phyloP scores from a whole-genome alignment of 169 alveolate genomes.

The Amoebophrya sp. region DNA sequence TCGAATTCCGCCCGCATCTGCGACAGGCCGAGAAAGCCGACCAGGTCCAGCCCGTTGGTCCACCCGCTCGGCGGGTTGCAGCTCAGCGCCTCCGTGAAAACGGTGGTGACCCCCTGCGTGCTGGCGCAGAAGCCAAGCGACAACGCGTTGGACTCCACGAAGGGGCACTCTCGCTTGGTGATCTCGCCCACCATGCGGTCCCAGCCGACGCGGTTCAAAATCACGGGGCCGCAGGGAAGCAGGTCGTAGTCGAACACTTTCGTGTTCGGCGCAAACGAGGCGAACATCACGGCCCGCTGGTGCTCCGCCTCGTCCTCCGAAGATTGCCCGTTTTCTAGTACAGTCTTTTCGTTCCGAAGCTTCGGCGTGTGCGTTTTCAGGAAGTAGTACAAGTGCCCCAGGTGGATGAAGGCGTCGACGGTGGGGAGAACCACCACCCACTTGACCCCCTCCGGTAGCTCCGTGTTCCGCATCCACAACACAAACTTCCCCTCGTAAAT shows the following conservation, averaged over 20 bases:
- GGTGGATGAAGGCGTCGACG: not conserved
- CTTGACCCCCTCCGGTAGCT: not conserved
- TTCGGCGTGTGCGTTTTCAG: not conserved
- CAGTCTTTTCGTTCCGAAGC: not conserved
- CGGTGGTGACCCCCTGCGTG: not conserved
- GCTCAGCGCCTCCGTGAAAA: not conserved
- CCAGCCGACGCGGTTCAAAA: not conserved
- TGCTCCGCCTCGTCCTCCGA: not conserved
- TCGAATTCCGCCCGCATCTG: not conserved
- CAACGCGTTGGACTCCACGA: not conserved
- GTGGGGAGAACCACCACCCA: not conserved
- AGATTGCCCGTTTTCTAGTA: not conserved
- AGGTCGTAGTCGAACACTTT: slow-evolving; percentile 19
- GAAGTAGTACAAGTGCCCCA: slow-evolving; percentile 16
- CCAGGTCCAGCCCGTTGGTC: not conserved
- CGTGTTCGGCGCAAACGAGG: not conserved
- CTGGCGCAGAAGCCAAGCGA: not conserved
- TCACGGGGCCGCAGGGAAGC: not conserved
- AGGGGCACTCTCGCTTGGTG: slow-evolving; percentile 23
- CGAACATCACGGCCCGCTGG: not conserved
- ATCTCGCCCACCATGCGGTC: slow-evolving; percentile 1
- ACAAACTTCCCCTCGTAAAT: slow-evolving; percentile 18
- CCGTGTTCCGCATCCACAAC: slow-evolving; percentile 3
- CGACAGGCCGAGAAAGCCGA: not conserved
- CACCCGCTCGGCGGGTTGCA: not conserved